A percentile compares a stretch with the other conserved stretches of the same genome.
These are phyloP conservation scores for Liquidambar formosana DNA, from an alignment of 164 flowering plant species.

Conservation along the genomic window DNA sequence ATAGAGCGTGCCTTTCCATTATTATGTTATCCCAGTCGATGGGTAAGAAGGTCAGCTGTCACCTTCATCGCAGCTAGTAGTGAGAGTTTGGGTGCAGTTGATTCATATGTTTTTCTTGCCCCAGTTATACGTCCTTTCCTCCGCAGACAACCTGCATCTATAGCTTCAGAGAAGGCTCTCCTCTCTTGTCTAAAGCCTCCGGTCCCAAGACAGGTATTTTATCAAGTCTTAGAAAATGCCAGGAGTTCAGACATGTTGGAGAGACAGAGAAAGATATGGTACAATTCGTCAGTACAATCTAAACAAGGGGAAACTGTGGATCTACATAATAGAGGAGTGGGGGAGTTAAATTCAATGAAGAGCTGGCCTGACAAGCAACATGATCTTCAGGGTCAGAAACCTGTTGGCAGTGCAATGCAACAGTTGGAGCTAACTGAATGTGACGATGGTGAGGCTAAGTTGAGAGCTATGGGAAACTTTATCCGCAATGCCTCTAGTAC, in stretches of 20 bases:
- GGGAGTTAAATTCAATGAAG: conserved; percentile 44
- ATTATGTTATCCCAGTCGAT: conserved; percentile 85
- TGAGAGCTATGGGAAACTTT: conserved; percentile 51
- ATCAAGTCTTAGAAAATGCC: conserved; percentile 72
- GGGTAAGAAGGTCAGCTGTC: conserved; percentile 89
- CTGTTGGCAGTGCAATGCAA: conserved; percentile 21
- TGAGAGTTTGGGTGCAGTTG: conserved; percentile 83
- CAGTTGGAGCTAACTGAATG: conserved; percentile 30
- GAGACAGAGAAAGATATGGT: conserved; percentile 98
- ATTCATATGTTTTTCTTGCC: conserved; percentile 87
- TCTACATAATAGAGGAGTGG: conserved; percentile 40
- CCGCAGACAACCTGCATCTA: conserved; percentile 82
- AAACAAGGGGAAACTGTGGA: conserved; percentile 53
- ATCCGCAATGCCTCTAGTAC: conserved; percentile 38
- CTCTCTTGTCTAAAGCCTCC: conserved; percentile 88
- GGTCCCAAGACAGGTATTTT: conserved; percentile 66
- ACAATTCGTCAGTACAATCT: conserved; percentile 60
- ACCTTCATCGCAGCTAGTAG: conserved; percentile 84
- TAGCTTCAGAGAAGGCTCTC: conserved; percentile 76
- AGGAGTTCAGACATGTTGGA: conserved; percentile 93
- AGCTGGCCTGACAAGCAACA: conserved; percentile 53
- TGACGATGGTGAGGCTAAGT: conserved; percentile 45
- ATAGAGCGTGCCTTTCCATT: conserved; percentile 81
- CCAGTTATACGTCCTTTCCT: conserved; percentile 86
- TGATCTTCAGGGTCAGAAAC: conserved; percentile 35